phyloP scores from a whole-genome alignment of 768 basidiomycete genomes.

The Boletus eberwhitei region DNA sequence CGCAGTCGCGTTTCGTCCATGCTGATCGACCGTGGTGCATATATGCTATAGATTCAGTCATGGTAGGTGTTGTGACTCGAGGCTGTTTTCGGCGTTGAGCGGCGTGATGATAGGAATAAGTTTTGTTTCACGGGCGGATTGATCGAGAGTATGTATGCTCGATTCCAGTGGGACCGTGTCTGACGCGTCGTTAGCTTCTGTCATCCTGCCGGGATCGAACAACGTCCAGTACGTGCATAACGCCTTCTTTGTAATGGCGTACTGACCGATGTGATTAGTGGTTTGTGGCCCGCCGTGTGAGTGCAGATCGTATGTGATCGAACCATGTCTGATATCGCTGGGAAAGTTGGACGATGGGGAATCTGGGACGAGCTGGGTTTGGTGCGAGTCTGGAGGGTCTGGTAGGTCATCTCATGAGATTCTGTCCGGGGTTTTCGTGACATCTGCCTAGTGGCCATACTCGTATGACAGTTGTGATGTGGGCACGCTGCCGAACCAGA shows the following conservation, averaged over 20 bases:
- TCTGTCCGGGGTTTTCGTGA: background rate
- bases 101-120: slow-evolving; percentile 44
- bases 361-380: slow-evolving; percentile 49
- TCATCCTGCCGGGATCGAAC: slow-evolving; percentile 41
- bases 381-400: slow-evolving; percentile 59
- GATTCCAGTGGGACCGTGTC: background rate
- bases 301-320: slow-evolving; percentile 3
- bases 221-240: slow-evolving; percentile 30
- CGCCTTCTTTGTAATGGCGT: background rate
- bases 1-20: slow-evolving; percentile 10
- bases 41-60: slow-evolving; percentile 24
- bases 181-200: slow-evolving; percentile 29
- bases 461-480: slow-evolving; percentile 66
- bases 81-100: background rate
- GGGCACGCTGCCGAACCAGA: slow-evolving; percentile 77
- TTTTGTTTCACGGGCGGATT: slow-evolving; percentile 83
- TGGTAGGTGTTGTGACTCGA: slow-evolving; percentile 17
- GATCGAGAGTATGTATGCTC: slow-evolving; percentile 41
- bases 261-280: slow-evolving; percentile 25
- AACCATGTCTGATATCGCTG: slow-evolving; percentile 5
- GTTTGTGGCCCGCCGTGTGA: slow-evolving; percentile 49
- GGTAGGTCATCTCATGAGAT: slow-evolving; percentile 38
- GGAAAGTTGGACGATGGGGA: slow-evolving; percentile 53
- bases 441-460: slow-evolving; percentile 45
- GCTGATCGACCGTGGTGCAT: slow-evolving; percentile 22